These are phyloP conservation scores for Cystobasidium ongulense DNA, from an alignment of 768 basidiomycete species.

Conservation along the genomic window DNA sequence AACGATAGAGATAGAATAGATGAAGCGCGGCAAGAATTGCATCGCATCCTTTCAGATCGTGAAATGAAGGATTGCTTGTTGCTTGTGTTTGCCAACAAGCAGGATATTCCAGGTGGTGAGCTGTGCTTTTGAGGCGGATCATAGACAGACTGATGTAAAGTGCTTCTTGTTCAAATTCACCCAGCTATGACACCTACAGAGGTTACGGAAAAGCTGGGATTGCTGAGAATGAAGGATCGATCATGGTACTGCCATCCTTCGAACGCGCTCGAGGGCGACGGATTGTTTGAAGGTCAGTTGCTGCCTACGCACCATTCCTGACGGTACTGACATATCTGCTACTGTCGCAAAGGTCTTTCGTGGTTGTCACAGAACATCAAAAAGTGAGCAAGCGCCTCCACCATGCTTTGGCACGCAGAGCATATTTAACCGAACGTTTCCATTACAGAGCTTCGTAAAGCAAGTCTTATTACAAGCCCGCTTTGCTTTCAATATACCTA, in stretches of 20 bases:
- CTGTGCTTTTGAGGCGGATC: slow-evolving; percentile 29
- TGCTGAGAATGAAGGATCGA: slow-evolving; percentile 91
- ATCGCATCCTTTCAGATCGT: slow-evolving; percentile 87
- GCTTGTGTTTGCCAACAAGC: slow-evolving; percentile 99
- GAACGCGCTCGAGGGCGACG: slow-evolving; percentile 66
- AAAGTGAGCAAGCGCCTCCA: slow-evolving; percentile 48
- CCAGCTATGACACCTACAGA: slow-evolving; percentile 98
- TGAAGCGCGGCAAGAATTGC: slow-evolving; percentile 90
- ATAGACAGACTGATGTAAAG: neutral
- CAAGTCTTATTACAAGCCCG: no score
- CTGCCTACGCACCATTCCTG: neutral
- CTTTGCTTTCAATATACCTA: no score
- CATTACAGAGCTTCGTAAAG: neutral
- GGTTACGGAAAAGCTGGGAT: slow-evolving; percentile 90
- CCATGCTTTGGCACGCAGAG: no score
- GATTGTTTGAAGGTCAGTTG: slow-evolving; percentile 72
- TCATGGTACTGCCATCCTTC: slow-evolving; percentile 99
- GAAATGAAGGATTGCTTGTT: slow-evolving; percentile 97
- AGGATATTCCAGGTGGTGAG: slow-evolving; percentile 91
- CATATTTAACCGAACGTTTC: no score
- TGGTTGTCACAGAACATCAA: slow-evolving; percentile 97
- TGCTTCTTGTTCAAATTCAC: neutral
- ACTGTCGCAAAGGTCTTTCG: slow-evolving; percentile 52
- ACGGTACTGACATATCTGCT: neutral
- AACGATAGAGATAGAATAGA: slow-evolving; percentile 91